Evolutionary conservation across 2,329 filamentous ascomycete species (phyloP), one percentile per base, ranked within the genome.

Genomic region (Stylonectria norvegica): DNA sequence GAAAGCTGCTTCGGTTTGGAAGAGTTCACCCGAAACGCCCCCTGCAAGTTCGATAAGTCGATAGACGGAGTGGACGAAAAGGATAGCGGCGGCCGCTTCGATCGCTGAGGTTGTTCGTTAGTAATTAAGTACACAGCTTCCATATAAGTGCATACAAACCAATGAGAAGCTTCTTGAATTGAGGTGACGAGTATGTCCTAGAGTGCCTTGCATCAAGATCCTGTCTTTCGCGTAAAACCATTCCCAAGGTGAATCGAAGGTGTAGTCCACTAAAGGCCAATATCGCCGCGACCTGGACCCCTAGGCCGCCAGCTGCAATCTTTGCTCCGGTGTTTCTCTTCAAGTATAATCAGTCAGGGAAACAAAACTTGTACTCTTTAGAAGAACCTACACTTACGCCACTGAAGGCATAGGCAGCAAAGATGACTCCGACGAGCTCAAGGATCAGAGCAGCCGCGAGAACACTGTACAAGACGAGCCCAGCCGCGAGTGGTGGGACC

Each of bases 271-370:
- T 57, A 40, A 70, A 71, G 9, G 64, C 49, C 19, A 67, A 33
- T 8, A 76, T 55, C 4, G 67, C 62, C 5, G 59, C 40, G 3
- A 67, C 53, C 43, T 76, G 73, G 15, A 77, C 55, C 2, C 57
- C 67, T 10, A 77, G 49, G 6, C 73, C 73, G 2, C 59, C 65
- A 5, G 71, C 58, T n/a, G 72, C 54, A 10, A 76, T 57, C 17
- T 57, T 59, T 19, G 61, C 43, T 8, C 71, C 50, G 62, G 57
- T 15, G 41, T 40, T 37, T 57, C 56, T 65, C 67, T 50, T 14
- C 18, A 29, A n/a, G 11, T 20, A 2, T 15, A 0, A 17, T 6
- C 10, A n/a, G n/a, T n/a, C n/a, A n/a, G n/a, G n/a, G n/a, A n/a
- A n/a, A n/a, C n/a, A n/a, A n/a, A n/a, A n/a, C n/a, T n/a, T 20